Percentiles rank a stretch among this genome's conserved stretches.
These are phyloP conservation scores for Alternaria sp. DNA, from an alignment of 2,329 filamentous ascomycete genomes.

Conservation along the genomic window DNA sequence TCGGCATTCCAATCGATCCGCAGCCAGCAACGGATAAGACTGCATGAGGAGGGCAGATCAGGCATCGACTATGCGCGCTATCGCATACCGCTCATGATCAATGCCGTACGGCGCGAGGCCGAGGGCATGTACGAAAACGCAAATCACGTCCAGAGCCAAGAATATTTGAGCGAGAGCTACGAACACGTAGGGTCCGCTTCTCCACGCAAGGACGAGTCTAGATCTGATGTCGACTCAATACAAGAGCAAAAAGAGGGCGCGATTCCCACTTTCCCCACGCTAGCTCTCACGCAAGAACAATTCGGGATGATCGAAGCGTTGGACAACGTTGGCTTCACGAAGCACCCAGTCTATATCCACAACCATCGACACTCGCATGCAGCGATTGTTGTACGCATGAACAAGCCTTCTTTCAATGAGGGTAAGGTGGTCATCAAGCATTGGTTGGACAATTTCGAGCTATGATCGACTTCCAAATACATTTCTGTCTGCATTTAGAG, in stretches of 20 bases:
- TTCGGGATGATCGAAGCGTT: slow-evolving; percentile 84
- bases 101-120: slow-evolving; percentile 75
- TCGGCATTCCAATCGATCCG: slow-evolving; percentile 76
- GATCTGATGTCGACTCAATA: slow-evolving; percentile 35
- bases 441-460: slow-evolving; percentile 80
- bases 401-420: slow-evolving; percentile 72
- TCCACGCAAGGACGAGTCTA: slow-evolving; percentile 17
- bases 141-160: slow-evolving; percentile 70
- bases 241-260: slow-evolving; percentile 37
- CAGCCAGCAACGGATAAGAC: slow-evolving; percentile 74
- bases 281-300: slow-evolving; percentile 80
- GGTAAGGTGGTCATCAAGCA: slow-evolving; percentile 79
- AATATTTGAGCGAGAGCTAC: slow-evolving; percentile 68
- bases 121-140: slow-evolving; percentile 79
- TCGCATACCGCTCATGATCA: slow-evolving; percentile 71
- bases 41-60: slow-evolving; percentile 74
- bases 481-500: slow-evolving; percentile 9
- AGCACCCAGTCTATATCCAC: slow-evolving; percentile 73
- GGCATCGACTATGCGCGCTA: slow-evolving; percentile 74
- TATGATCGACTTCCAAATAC: too few relatives aligned
- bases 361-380: slow-evolving; percentile 81
- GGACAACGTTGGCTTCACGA: slow-evolving; percentile 66
- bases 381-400: slow-evolving; percentile 80
- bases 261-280: slow-evolving; percentile 65
- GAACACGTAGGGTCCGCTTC: slow-evolving; percentile 47